Percentiles rank a stretch among this genome's conserved stretches.
phyloP scores from a whole-genome alignment of 495 filamentous ascomycete genomes.

The Bacidia rubella region DNA sequence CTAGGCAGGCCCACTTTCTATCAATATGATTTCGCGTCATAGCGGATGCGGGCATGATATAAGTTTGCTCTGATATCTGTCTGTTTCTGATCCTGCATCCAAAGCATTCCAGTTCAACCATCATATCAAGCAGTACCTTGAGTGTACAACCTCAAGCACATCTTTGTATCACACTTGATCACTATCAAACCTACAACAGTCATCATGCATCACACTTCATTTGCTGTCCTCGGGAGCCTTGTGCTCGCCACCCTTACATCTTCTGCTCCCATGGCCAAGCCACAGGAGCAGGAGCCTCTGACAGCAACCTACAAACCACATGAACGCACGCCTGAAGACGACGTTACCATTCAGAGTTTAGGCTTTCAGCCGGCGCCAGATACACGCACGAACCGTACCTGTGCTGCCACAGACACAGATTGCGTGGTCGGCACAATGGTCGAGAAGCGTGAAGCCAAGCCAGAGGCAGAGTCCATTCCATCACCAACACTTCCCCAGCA shows the following conservation, averaged over 20 bases:
- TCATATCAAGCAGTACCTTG: neutral
- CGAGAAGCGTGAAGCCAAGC: neutral
- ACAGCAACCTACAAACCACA: neutral
- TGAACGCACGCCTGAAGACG: neutral
- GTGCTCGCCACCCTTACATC: neutral
- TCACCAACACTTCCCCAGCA: no score
- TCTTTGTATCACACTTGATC: no score
- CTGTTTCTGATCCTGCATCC: neutral
- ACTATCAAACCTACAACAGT: neutral
- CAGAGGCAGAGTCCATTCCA: neutral
- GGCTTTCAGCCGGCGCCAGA: neutral
- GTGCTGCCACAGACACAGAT: neutral
- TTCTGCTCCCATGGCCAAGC: neutral
- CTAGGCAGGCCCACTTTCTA: neutral
- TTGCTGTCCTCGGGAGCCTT: neutral
- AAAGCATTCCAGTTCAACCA: neutral
- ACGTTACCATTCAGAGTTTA: neutral
- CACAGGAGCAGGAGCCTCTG: neutral
- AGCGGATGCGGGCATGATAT: neutral
- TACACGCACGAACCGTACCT: neutral
- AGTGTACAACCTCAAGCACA: neutral
- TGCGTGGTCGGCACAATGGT: neutral
- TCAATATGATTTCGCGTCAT: neutral
- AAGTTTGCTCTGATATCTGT: neutral
- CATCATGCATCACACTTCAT: neutral